Base-by-base conservation (phyloP, 2,329 filamentous ascomycete species). In the Fusarium devonianum region DNA sequence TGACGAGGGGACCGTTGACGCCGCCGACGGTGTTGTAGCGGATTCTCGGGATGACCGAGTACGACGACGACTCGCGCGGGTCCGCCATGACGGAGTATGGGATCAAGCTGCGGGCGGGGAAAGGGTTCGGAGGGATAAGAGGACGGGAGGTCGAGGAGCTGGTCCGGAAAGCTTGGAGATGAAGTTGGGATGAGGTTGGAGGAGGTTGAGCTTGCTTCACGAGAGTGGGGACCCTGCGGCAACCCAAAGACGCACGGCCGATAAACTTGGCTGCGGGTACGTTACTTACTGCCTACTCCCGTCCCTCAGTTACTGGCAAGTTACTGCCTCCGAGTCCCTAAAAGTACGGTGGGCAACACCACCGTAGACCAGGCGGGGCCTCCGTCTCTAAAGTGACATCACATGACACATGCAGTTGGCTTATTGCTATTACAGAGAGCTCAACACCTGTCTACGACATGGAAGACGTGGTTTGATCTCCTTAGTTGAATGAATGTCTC, bases 11-110 rank as follows among this genome's bases (percentile, higher is more conserved):
- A 52, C 94, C 94, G 78, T 99, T 99, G 76, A 99, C 88, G 80
- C 93, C 93, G 70, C 92, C 90, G 71, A 99, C 92, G 67, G 94
- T 99, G 81, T 99, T 99, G 85, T 99, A 99, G 69, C 89, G 87
- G 76, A 97, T 75, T 67, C 81, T 76, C 52, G 82, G 82, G 63
- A 78, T 72, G 66, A 85, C 75, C 56, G 80, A 82, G 73, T 84
- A 85, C 58, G 81, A 82, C 52, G 80, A 81, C 57, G 81, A 77
- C 65, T 82, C 80, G 70, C 82, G 78, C 49, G 79, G 79, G 72
- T 85, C 82, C 67, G 74, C 68, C 79, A 82, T 82, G 64, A 66
- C 71, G 56, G 71, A 63, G 55, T 45, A 56, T 52, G 33, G n/a
- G 33, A 59, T 59, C 48, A 49, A 56, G 57, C 38, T 39, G 53